Evolutionary conservation across 306 rosid genomes (phyloP), one percentile per base, ranked within the genome.

Genomic region (Prunus kanzakura): DNA sequence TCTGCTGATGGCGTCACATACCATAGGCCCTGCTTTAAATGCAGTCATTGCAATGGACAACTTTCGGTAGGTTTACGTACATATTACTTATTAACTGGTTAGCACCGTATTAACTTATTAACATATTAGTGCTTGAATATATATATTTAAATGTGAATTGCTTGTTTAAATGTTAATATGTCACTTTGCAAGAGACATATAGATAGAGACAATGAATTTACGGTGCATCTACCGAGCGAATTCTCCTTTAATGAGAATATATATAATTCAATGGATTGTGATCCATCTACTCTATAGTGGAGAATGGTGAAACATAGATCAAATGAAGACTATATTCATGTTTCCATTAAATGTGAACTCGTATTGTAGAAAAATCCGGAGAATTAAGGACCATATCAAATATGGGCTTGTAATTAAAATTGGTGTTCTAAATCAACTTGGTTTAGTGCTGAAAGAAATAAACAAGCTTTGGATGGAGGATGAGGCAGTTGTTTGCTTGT

Each of bases 11-110:
- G 94, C 55, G 41, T 51, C 41, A 0, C 74, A 51, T 89, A 78
- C 82, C 97, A 91, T 64, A 88, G 81, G 76, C 77, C 85, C 67
- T 91, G 97, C 88, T 89, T 91, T 76, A 88, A 80, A 79, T 91
- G 97, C 60, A 85, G 83, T 27, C 94, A 89, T 19, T 91, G 97
- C 85, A 84, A 88, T 71, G 89, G 97, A 55, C 85, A 51, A 61
- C 91, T 91, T 4, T 86, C 69, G 84, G 94, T 91, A 83, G n/a
- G 32, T 64, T 10, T 46, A 7, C 43, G 8, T 8, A 3, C 8
- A 11, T 68, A 6, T 32, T 0, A 12, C 41, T 19, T 73, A 20
- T 30, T 43, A 3, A 3, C 16, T 67, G 38, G 9, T 2, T 38
- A 38, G 2, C 43, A 38, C 9, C 43, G 43, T 38, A 38, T 38